These are phyloP conservation scores for Torulaspora microellipsoides DNA, from an alignment of 805 yeast species.

Conservation along the genomic window DNA sequence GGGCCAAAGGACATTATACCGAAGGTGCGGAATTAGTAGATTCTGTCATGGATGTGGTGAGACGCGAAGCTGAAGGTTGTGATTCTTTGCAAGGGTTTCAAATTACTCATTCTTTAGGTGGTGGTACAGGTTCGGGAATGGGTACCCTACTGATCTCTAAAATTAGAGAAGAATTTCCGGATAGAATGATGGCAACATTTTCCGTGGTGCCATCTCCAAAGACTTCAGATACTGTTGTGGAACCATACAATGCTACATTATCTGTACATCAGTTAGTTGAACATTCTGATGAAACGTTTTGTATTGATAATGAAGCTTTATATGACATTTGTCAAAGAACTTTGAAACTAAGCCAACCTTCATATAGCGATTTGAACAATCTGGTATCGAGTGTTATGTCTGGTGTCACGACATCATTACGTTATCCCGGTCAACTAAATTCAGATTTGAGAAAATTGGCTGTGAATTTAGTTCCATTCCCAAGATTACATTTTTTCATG, in stretches of 20 bases:
- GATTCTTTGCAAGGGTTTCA: conserved; percentile 95
- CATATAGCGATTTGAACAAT: conserved; percentile 71
- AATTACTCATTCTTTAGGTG: conserved; percentile 75
- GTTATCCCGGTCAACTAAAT: conserved; percentile 94
- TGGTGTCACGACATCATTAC: conserved; percentile 88
- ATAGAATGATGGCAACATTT: conserved; percentile 93
- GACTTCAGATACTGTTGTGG: conserved; percentile 89
- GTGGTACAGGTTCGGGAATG: conserved; percentile 97
- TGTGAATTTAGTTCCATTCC: conserved; percentile 91
- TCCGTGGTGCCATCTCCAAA: conserved; percentile 91
- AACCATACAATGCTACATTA: conserved; percentile 90
- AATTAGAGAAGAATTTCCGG: conserved; percentile 89
- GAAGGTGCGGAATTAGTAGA: conserved; percentile 95
- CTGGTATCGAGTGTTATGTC: conserved; percentile 90
- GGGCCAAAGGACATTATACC: conserved; percentile 97
- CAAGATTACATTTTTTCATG: conserved; percentile 92
- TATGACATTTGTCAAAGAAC: conserved; percentile 86
- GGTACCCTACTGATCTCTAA: conserved; percentile 83
- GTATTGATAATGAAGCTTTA: conserved; percentile 91
- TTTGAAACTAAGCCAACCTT: conserved; percentile 73
- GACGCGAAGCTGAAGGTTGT: conserved; percentile 92
- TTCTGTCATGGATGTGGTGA: conserved; percentile 79
- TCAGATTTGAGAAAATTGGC: conserved; percentile 90
- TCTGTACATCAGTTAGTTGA: conserved; percentile 90
- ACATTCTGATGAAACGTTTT: conserved; percentile 87